Evolutionary conservation across 345 rosid genomes (phyloP), one percentile per base, ranked within the genome.

Genomic region (Eucalyptus curtisii): DNA sequence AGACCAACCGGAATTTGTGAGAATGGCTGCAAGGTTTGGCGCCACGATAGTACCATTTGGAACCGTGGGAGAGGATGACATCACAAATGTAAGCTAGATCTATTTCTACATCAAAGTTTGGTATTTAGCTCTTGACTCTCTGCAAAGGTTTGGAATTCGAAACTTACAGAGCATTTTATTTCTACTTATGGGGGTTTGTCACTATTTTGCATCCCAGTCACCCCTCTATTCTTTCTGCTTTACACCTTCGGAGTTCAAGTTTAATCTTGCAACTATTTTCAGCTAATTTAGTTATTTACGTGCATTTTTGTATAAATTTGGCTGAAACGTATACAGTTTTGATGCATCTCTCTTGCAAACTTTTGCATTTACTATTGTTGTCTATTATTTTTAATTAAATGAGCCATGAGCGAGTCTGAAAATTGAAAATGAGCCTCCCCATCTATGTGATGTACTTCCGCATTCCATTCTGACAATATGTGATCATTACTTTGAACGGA

Each of bases 41-140:
- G 88, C 90, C 66, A 89, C 85, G 1, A 89, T 89, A 49, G 90
- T 89, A 61, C 92, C 90, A 40, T 91, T 91, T 79, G 90, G 90
- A 49, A 85, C 89, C 4, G 92, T 91, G 15, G 92, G 92, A 86
- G 90, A 91, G 87, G 92, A 91, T 24, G 90, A 91, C 48, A 53
- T 91, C 16, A 49, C 45, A 52, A 87, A 91, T 76, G 89, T 89
- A 86, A 89, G 90, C 86, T 61, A 61, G 68, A 13, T 61, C 68
- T 48, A n/a, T 68, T 16, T 88, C 45, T 17, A 24, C 16, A 33
- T 50, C 13, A 30, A 44, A 49, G 33, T 80, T 80, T 25, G 20
- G 20, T 59, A 59, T 87, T 49, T 44, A 19, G 81, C 48, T 42
- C 82, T 44, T 37, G 16, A 87, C 81, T 40, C 33, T 55, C 15